Conservation (phyloP, 2,329 filamentous ascomycete genomes). For the Xylaria multiplex region DNA sequence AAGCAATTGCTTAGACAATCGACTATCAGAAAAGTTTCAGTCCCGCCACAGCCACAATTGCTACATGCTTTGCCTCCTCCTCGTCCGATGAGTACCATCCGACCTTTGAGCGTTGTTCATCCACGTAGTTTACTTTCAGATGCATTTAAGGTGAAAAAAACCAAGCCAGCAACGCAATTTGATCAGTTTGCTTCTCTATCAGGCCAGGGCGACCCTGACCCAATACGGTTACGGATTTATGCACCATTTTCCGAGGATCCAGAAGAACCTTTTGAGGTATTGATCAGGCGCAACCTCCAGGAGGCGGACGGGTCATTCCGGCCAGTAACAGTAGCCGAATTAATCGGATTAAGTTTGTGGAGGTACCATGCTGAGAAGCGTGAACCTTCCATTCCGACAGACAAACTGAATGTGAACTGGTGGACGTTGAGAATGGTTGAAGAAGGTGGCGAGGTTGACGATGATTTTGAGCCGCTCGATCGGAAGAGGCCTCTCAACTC, state of each 20-base stretch:
- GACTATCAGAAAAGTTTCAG: conserved; percentile 70
- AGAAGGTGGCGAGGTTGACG: conserved; percentile 84
- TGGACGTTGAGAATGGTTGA: conserved; percentile 88
- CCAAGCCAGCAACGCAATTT: conserved; percentile 75
- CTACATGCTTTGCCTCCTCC: conserved; percentile 76
- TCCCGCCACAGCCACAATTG: conserved; percentile 64
- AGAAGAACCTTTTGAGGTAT: conserved; percentile 74
- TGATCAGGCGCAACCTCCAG: conserved; percentile 75
- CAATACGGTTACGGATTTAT: conserved; percentile 80
- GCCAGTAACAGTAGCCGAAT: conserved; percentile 77
- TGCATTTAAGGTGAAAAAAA: conserved; percentile 76
- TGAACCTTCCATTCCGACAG: conserved; percentile 70
- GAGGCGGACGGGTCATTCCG: conserved; percentile 71
- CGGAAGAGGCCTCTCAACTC: conserved; percentile 78
- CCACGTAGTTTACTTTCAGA: conserved; percentile 77
- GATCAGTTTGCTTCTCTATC: conserved; percentile 80
- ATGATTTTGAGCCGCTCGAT: conserved; percentile 83
- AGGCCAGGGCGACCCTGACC: conserved; percentile 80
- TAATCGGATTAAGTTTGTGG: conserved; percentile 84
- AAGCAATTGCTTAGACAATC: conserved; percentile 69
- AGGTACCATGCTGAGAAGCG: conserved; percentile 80
- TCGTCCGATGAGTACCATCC: conserved; percentile 70
- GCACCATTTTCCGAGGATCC: conserved; percentile 74
- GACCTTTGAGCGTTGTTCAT: conserved; percentile 73
- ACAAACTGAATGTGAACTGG: conserved; percentile 80